phyloP scores from a whole-genome alignment of 2,329 filamentous ascomycete species.

The Penicillium expansum region DNA sequence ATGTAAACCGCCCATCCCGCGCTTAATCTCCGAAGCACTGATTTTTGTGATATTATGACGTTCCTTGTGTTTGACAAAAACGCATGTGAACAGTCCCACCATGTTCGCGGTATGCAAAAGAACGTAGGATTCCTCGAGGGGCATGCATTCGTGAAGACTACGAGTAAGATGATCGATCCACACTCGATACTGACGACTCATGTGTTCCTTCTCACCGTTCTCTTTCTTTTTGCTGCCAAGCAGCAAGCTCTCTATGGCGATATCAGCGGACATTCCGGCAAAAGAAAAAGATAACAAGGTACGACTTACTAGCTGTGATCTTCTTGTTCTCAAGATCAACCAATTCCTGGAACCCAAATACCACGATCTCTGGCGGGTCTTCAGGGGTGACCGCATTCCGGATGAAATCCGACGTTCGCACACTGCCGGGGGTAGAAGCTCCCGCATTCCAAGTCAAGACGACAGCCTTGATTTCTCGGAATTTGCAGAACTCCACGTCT shows the following conservation, averaged over 20 bases:
- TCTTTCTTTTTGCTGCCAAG: slow-evolving; percentile 79
- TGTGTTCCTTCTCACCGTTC: slow-evolving; percentile 72
- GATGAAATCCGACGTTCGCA: slow-evolving; percentile 78
- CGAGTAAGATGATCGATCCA: slow-evolving; percentile 89
- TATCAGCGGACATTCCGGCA: slow-evolving; percentile 27
- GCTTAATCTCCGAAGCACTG: slow-evolving; percentile 80
- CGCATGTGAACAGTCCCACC: slow-evolving; percentile 91
- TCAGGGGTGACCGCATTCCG: slow-evolving; percentile 73
- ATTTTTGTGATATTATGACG: slow-evolving; percentile 74
- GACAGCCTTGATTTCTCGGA: slow-evolving; percentile 74
- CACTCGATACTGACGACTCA: slow-evolving; percentile 95
- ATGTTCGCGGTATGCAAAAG: slow-evolving; percentile 85
- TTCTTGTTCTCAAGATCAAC: slow-evolving; percentile 97
- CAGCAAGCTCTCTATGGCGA: slow-evolving; percentile 68
- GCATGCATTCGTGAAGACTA: slow-evolving; percentile 79
- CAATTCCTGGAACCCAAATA: slow-evolving; percentile 98
- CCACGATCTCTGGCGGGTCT: slow-evolving; percentile 78
- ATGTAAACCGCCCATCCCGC: slow-evolving; percentile 90
- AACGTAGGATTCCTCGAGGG: slow-evolving; percentile 72
- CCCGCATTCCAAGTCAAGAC: slow-evolving; percentile 97
- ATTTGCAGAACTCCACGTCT: slow-evolving; percentile 79
- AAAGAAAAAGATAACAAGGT: background rate
- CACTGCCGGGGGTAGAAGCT: slow-evolving; percentile 82
- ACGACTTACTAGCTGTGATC: slow-evolving; percentile 75
- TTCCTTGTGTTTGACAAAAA: slow-evolving; percentile 83